phyloP scores from a whole-genome alignment of 805 yeast species.

The Priceomyces melissophilus region DNA sequence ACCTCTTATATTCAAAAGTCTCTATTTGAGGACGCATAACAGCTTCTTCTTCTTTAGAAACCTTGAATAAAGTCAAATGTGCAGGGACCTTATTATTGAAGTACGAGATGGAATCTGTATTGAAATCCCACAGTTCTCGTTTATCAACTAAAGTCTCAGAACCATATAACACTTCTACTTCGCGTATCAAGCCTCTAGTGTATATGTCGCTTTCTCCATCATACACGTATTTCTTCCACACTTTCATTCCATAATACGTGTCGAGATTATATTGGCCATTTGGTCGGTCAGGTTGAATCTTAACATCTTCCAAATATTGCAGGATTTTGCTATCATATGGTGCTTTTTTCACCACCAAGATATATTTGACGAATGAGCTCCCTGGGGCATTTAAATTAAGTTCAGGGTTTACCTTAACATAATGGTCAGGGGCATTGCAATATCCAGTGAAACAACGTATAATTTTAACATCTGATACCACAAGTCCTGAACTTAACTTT shows the following conservation, averaged over 20 bases:
- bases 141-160: constrained; percentile 24
- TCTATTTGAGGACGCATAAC: constrained; percentile 2
- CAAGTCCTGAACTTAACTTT: neutral
- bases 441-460: constrained; percentile 3
- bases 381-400: constrained; percentile 1
- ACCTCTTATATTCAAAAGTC: constrained; percentile 13
- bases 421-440: constrained; percentile 3
- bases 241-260: constrained; percentile 1
- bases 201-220: constrained; percentile 2
- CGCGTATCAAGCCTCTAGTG: constrained; percentile 16
- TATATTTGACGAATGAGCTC: constrained; percentile 1
- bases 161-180: constrained; percentile 26
- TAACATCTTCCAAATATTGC: constrained; percentile 4
- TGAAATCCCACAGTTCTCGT: constrained; percentile 21
- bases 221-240: constrained; percentile 7
- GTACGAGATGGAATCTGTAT: constrained; percentile 13
- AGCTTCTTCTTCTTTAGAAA: constrained; percentile 13
- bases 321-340: neutral
- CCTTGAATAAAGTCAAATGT: constrained; percentile 19
- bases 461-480: constrained; percentile 3
- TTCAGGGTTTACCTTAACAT: constrained; percentile 2
- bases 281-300: constrained; percentile 5
- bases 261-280: constrained; percentile 1
- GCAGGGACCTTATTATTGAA: constrained; percentile 12
- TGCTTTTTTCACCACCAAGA: constrained; percentile 3